Evolutionary conservation across 768 basidiomycete genomes (phyloP).

Genomic region (Suillus hirtellus): DNA sequence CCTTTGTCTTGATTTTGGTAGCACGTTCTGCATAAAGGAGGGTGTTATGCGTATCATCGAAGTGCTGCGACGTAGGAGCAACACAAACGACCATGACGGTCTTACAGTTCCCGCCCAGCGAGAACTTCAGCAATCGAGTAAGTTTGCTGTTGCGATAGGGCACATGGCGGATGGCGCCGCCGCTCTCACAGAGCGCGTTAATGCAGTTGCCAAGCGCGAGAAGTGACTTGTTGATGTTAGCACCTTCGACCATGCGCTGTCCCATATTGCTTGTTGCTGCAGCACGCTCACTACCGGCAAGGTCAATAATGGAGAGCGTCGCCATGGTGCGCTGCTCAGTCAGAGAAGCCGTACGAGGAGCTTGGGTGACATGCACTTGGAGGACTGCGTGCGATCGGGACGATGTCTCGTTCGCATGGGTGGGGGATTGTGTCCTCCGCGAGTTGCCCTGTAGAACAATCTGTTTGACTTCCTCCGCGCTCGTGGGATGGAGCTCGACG

Average conservation of each 20-base stretch:
- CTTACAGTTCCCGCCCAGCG: slow-evolving; percentile 97
- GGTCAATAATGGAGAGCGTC: slow-evolving; percentile 95
- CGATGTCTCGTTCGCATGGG: slow-evolving; percentile 94
- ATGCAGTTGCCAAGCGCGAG: slow-evolving; percentile 98
- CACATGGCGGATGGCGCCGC: slow-evolving; percentile 83
- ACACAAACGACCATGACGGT: slow-evolving; percentile 99
- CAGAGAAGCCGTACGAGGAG: slow-evolving; percentile 81
- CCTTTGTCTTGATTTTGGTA: slow-evolving; percentile 97
- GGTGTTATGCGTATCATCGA: slow-evolving; percentile 98
- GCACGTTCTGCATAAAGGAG: slow-evolving; percentile 97
- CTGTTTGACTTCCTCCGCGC: slow-evolving; percentile 91
- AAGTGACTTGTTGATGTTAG: slow-evolving; percentile 98
- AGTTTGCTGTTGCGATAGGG: slow-evolving; percentile 99
- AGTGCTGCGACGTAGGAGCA: slow-evolving; percentile 92
- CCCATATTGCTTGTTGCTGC: slow-evolving; percentile 97
- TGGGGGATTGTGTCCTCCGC: slow-evolving; percentile 88
- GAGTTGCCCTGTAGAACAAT: slow-evolving; percentile 89
- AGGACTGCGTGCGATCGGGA: slow-evolving; percentile 98
- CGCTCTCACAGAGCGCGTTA: slow-evolving; percentile 95
- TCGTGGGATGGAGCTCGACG: slow-evolving; percentile 74
- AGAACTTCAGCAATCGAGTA: slow-evolving; percentile 95
- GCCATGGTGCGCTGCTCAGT: slow-evolving; percentile 83
- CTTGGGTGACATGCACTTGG: slow-evolving; percentile 89
- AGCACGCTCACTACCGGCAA: slow-evolving; percentile 96
- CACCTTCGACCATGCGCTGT: slow-evolving; percentile 96